A percentile compares a stretch with the other conserved stretches of the same genome.
Conservation (phyloP, 352 stramenopile genomes). For the Globisporangium apiculatum region DNA sequence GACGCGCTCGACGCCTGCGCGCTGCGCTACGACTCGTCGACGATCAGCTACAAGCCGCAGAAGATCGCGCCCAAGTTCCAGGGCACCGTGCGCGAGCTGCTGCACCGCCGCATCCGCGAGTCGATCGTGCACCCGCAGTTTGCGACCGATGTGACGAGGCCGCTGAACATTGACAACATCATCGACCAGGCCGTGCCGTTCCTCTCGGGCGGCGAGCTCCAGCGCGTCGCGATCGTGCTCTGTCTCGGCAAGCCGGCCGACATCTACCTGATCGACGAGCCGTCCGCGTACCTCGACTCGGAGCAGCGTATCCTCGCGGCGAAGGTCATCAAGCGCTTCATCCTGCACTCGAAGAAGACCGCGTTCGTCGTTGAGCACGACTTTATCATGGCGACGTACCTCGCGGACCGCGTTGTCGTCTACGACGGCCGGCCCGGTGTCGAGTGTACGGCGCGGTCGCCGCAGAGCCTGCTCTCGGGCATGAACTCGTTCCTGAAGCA, state of each 20-base stretch:
- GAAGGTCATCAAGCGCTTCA: slow-evolving; percentile 99
- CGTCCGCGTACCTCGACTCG: slow-evolving; percentile 98
- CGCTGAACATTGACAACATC: slow-evolving; percentile 96
- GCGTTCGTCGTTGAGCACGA: slow-evolving; percentile 99
- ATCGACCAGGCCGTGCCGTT: slow-evolving; percentile 98
- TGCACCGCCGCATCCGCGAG: slow-evolving; percentile 97
- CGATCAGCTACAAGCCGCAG: slow-evolving; percentile 98
- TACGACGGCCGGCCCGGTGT: slow-evolving; percentile 95
- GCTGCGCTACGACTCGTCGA: slow-evolving; percentile 77
- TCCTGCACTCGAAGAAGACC: slow-evolving; percentile 99
- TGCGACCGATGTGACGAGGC: slow-evolving; percentile 98
- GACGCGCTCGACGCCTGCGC: slow-evolving; percentile 72
- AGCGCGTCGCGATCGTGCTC: slow-evolving; percentile 98
- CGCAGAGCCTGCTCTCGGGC: slow-evolving; percentile 93
- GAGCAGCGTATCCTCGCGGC: slow-evolving; percentile 98
- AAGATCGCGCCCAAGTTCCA: slow-evolving; percentile 96
- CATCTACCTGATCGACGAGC: slow-evolving; percentile 99
- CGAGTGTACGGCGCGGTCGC: slow-evolving; percentile 94
- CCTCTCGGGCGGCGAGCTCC: slow-evolving; percentile 98
- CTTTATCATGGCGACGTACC: slow-evolving; percentile 99
- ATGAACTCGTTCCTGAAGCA: slow-evolving; percentile 99
- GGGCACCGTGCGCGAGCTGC: slow-evolving; percentile 95
- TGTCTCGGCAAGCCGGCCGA: slow-evolving; percentile 97
- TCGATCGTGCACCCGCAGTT: slow-evolving; percentile 98
- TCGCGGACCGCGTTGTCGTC: slow-evolving; percentile 95